phyloP scores from a whole-genome alignment of 148 eudicot genomes.

The Spergularia bocconei region DNA sequence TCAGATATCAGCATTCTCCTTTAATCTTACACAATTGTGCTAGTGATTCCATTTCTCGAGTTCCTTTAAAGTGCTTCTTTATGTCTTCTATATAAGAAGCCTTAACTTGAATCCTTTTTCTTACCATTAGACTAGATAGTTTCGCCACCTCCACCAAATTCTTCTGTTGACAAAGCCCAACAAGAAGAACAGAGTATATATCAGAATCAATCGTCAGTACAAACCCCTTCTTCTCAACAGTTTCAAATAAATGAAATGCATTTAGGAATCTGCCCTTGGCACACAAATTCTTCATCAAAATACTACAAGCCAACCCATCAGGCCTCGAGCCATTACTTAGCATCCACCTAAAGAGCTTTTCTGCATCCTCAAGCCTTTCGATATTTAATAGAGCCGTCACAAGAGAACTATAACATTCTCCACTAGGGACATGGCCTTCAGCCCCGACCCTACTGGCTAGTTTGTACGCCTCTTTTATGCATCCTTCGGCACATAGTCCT shows the following conservation, averaged over 20 bases:
- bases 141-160: slow-evolving; percentile 43
- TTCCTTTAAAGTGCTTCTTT: slow-evolving; percentile 29
- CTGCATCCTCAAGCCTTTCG: slow-evolving; percentile 49
- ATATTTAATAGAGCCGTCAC: slow-evolving; percentile 46
- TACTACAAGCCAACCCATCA: slow-evolving; percentile 57
- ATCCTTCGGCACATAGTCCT: slow-evolving; percentile 62
- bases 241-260: slow-evolving; percentile 47
- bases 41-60: slow-evolving; percentile 34
- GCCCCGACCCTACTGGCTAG: slow-evolving; percentile 42
- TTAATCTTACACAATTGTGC: slow-evolving; percentile 22
- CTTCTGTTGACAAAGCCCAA: slow-evolving; percentile 51
- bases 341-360: slow-evolving; percentile 65
- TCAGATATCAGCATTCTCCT: slow-evolving; percentile 6
- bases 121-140: slow-evolving; percentile 41
- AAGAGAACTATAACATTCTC: slow-evolving; percentile 23
- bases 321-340: slow-evolving; percentile 51
- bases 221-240: slow-evolving; percentile 45
- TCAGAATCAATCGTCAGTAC: slow-evolving; percentile 53
- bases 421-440: slow-evolving; percentile 34
- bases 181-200: slow-evolving; percentile 52
- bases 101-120: slow-evolving; percentile 41
- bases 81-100: slow-evolving; percentile 24
- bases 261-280: slow-evolving; percentile 50
- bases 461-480: slow-evolving; percentile 53
- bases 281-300: slow-evolving; percentile 46